These are phyloP conservation scores for Nymphaea thermarum DNA, from an alignment of 164 flowering plant species.

Conservation along the genomic window DNA sequence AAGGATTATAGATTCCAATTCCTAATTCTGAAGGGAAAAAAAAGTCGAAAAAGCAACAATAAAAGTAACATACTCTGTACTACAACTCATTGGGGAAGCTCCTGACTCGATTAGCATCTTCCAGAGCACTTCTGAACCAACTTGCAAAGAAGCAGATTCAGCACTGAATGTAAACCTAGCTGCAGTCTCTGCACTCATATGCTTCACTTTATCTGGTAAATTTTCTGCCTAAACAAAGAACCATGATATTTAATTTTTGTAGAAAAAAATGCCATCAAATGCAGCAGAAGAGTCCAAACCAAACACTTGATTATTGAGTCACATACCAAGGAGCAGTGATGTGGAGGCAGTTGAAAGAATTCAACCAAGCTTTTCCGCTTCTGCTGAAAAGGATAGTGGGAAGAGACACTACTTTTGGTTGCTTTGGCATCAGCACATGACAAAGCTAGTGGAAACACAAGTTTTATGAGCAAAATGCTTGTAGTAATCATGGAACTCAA, in stretches of 20 bases:
- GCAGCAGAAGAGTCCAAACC: too few species aligned
- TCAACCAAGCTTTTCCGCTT: conserved; percentile 49
- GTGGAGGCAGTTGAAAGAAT: conserved; percentile 49
- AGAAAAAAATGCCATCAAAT: too few species aligned
- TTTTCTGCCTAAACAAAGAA: neutral
- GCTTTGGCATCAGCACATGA: conserved; percentile 21
- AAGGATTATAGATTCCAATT: neutral
- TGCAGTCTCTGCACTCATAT: conserved; percentile 48
- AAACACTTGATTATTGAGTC: neutral
- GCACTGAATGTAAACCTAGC: conserved; percentile 37
- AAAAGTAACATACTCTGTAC: conserved; percentile 40
- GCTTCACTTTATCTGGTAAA: conserved; percentile 25
- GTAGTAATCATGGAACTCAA: too few species aligned
- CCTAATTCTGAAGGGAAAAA: neutral
- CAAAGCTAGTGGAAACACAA: too few species aligned
- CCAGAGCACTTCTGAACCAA: conserved; percentile 46
- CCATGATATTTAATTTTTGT: too few species aligned
- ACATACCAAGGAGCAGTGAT: conserved; percentile 27
- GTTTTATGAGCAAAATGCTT: too few species aligned
- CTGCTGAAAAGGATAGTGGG: conserved; percentile 43
- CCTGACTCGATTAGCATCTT: conserved; percentile 55
- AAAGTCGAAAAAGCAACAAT: neutral
- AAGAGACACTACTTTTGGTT: conserved; percentile 31
- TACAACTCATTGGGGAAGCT: conserved; percentile 48
- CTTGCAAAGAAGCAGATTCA: conserved; percentile 24